Base-by-base conservation (phyloP, 805 yeast species). In the Candida incommunis region DNA sequence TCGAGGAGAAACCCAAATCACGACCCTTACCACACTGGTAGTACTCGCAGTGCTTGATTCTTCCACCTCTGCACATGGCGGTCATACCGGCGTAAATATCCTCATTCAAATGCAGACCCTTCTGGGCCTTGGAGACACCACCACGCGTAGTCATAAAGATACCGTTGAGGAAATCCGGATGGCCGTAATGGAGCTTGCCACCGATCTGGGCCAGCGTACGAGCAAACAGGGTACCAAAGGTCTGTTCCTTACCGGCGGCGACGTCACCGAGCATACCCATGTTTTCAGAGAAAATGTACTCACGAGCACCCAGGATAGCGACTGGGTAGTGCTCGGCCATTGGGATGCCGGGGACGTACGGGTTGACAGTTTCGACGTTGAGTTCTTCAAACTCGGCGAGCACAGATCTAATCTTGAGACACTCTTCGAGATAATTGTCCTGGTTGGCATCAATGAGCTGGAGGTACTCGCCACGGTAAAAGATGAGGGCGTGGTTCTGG, bases 21-120 rank as follows among this genome's bases (percentile, higher is more conserved):
- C 97, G 72, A 0, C 97, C 97, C 61, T 90, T 90, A 25, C 97
- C 97, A 64, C 97, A 90, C 62, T 90, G 97, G 63, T 78, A 87
- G 63, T 82, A 90, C 58, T 90, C 97, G 63, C 95, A 83, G 61
- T 90, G 97, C 65, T 88, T 88, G 49, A 88, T 88, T 53, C 90
- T 71, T 1, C 96, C 97, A 40, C 96, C 96, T 48, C 97, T 74
- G 56, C 83, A 68, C 51, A 83, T 59, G 0, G 95, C 96, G 49
- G 69, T 84, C 82, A 88, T 90, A 41, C 97, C 97, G 20, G 96
- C 96, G 63, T 82, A 88, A 31, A 88, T 90, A 68, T 88, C 97
- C 60, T 88, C 96, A 66, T 88, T 88, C 57, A 88, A 66, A 61
- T 88, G 97, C 47, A 88, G 67, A 11, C 96, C 94, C 59, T 80